Evolutionary conservation across 805 yeast species (phyloP).

Genomic region (Wickerhamomyces xylosicus): DNA sequence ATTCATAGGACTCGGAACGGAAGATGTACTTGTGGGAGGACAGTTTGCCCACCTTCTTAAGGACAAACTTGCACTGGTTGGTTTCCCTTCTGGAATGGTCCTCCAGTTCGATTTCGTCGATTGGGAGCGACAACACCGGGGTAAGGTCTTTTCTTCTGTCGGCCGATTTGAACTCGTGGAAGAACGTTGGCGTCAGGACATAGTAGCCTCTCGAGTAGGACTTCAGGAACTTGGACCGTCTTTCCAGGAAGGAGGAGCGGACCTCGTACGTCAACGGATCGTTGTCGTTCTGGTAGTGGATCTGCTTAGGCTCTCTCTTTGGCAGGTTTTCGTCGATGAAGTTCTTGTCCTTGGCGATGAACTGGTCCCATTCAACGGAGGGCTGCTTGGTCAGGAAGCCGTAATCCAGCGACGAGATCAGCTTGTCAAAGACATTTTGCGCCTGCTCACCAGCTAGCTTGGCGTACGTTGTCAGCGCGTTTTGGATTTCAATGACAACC

Average conservation of each 20-base stretch:
- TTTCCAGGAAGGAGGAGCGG: constrained; percentile 73
- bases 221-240: constrained; percentile 84
- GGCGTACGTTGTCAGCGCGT: constrained; percentile 65
- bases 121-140: constrained; percentile 75
- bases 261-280: constrained; percentile 61
- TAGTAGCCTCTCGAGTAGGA: constrained; percentile 89
- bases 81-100: constrained; percentile 75
- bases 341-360: constrained; percentile 59
- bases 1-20: constrained; percentile 72
- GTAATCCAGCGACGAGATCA: constrained; percentile 53
- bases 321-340: constrained; percentile 57
- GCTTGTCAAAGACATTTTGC: constrained; percentile 53
- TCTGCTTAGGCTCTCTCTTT: constrained; percentile 49
- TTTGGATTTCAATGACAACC: constrained; percentile 79
- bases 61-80: constrained; percentile 61
- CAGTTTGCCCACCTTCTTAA: constrained; percentile 66
- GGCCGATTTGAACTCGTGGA: constrained; percentile 82
- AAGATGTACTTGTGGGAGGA: constrained; percentile 93
- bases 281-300: constrained; percentile 55
- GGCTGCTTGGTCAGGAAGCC: constrained; percentile 75
- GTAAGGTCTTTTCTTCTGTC: constrained; percentile 74
- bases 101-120: constrained; percentile 71
- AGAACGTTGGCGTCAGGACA: constrained; percentile 76
- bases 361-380: constrained; percentile 81
- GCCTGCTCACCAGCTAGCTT: constrained; percentile 64